phyloP scores from a whole-genome alignment of 306 rosid genomes.

The Glycine tomentella region DNA sequence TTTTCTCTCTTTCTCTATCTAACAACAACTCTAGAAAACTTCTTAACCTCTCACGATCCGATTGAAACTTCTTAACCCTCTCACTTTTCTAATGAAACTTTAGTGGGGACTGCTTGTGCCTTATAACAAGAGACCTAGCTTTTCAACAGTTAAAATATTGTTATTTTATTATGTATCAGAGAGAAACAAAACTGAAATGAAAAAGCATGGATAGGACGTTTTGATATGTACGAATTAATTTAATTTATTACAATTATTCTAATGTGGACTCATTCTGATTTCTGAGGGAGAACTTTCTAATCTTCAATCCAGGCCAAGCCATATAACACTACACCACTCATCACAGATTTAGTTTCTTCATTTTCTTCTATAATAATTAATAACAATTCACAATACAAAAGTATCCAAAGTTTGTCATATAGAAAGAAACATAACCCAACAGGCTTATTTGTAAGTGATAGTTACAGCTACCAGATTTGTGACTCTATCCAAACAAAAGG shows the following conservation, averaged over 20 bases:
- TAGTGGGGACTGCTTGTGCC: slow-evolving; percentile 44
- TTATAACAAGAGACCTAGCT: slow-evolving; percentile 50
- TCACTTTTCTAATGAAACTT: slow-evolving; percentile 19
- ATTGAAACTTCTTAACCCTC: slow-evolving; percentile 40
- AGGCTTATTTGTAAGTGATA: slow-evolving; percentile 38
- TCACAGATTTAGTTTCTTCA: neutral
- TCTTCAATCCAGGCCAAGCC: slow-evolving; percentile 33
- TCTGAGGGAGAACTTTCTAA: slow-evolving; percentile 50
- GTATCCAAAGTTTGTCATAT: slow-evolving; percentile 51
- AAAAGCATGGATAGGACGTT: slow-evolving; percentile 41
- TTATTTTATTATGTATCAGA: slow-evolving; percentile 29
- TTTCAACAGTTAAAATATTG: slow-evolving; percentile 26
- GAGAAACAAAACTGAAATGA: slow-evolving; percentile 48
- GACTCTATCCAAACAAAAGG: slow-evolving; percentile 50
- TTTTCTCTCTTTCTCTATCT: slow-evolving; percentile 44
- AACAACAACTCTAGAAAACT: neutral
- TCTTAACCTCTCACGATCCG: slow-evolving; percentile 32
- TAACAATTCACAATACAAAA: slow-evolving; percentile 26
- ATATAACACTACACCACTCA: slow-evolving; percentile 33
- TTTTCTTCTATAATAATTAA: slow-evolving; percentile 22
- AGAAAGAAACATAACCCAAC: slow-evolving; percentile 46
- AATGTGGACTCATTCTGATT: slow-evolving; percentile 8
- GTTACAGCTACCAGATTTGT: slow-evolving; percentile 53
- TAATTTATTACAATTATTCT: slow-evolving; percentile 25
- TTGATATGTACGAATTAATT: slow-evolving; percentile 14